Percentiles rank a stretch among this genome's conserved stretches.
Evolutionary conservation across 306 rosid species (phyloP).

Genomic region (Canavalia ensiformis): DNA sequence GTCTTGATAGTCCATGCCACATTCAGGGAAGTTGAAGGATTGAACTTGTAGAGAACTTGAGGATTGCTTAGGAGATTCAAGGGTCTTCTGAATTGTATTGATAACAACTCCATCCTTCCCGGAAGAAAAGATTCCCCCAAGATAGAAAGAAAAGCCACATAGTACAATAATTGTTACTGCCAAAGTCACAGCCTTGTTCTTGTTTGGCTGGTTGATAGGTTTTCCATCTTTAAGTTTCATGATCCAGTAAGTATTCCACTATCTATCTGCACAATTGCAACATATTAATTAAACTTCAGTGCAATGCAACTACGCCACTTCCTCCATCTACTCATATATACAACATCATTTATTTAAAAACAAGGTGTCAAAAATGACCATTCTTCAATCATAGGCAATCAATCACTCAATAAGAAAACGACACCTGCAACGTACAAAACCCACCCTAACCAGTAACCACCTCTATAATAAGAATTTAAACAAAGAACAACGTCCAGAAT

Average conservation of each 20-base stretch:
- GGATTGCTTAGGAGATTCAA: constrained; percentile 57
- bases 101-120: constrained; percentile 53
- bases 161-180: constrained; percentile 63
- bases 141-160: constrained; percentile 86
- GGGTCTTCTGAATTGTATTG: constrained; percentile 47
- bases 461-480: constrained; percentile 15
- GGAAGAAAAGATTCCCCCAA: constrained; percentile 82
- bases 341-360: not conserved
- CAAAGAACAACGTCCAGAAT: not conserved
- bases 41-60: constrained; percentile 67
- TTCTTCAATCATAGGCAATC: constrained; percentile 21
- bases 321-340: not conserved
- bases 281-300: not conserved
- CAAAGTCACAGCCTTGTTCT: constrained; percentile 60
- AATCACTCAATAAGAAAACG: not conserved
- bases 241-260: constrained; percentile 48
- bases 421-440: not conserved
- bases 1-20: constrained; percentile 79
- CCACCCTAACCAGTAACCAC: constrained; percentile 6
- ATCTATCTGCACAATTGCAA: constrained; percentile 60
- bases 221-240: constrained; percentile 98
- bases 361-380: not conserved
- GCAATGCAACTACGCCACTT: constrained; percentile 26
- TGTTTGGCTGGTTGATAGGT: constrained; percentile 65
- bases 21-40: constrained; percentile 66